phyloP scores from a whole-genome alignment of 225 moss, liverwort and hornwort genomes.

The Marchantia paleacea region DNA sequence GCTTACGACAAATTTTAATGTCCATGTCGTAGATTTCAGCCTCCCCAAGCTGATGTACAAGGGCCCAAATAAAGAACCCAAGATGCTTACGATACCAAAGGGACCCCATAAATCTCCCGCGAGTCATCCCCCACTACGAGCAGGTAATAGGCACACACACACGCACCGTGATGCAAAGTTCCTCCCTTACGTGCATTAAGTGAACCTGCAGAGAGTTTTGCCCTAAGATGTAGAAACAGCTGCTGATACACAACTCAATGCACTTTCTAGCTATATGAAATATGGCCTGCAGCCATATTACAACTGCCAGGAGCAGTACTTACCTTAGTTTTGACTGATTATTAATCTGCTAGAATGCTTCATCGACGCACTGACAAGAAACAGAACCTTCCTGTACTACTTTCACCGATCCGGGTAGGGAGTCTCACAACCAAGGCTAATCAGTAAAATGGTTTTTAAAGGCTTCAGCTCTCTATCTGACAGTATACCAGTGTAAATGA shows the following conservation, averaged over 20 bases:
- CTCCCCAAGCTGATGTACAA: slow-evolving; percentile 65
- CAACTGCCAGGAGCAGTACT: not conserved
- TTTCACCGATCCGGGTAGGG: too few species aligned
- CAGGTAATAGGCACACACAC: not conserved
- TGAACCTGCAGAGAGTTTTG: too few species aligned
- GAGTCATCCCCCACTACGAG: not conserved
- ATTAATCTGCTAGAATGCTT: too few species aligned
- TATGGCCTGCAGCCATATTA: not conserved
- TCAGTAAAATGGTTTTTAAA: too few species aligned
- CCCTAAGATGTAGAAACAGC: too few species aligned
- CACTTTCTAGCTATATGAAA: too few species aligned
- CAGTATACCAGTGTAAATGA: too few species aligned
- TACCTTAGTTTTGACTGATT: not conserved
- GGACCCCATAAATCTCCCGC: slow-evolving; percentile 9
- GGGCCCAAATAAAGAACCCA: slow-evolving; percentile 54
- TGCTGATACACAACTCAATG: too few species aligned
- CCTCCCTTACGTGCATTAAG: not conserved
- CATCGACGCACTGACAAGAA: too few species aligned
- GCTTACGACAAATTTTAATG: slow-evolving; percentile 1
- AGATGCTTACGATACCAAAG: slow-evolving; percentile 59
- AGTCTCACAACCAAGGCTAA: too few species aligned
- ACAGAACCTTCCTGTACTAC: too few species aligned
- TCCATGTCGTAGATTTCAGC: slow-evolving; percentile 38
- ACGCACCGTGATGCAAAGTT: not conserved
- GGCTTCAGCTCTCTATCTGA: too few species aligned